Evolutionary conservation across 768 basidiomycete species (phyloP), one percentile per base, ranked within the genome.

Genomic region (Russula compacta): DNA sequence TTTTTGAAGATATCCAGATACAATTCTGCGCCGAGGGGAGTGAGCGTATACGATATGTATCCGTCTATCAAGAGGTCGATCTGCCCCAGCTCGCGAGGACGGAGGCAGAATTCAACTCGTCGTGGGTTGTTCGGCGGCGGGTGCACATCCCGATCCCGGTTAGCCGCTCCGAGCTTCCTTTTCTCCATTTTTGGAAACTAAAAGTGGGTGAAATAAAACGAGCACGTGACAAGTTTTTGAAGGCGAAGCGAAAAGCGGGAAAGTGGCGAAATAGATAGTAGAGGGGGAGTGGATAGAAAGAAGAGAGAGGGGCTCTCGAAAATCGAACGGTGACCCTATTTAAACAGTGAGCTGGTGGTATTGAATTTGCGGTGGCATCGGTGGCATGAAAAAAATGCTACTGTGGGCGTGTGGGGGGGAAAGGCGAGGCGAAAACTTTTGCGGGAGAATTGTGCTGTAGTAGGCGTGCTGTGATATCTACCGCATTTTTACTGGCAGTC

Each of bases 61-160:
- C 60, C 44, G 15, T 58, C 57, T 19, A 61, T 15, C 49, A 61
- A 6, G 29, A 61, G 36, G 44, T 58, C 50, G 19, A 51, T 56
- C 56, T 52, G 35, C 6, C 12, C 42, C 33, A 6, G 40, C 19
- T 21, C 24, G n/a, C 4, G 10, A 60, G 14, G n/a, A n/a, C 24
- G 1, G 24, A 29, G 24, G 24, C 24, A 29, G 24, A 29, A 29
- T 29, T 29, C 24, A 29, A 3, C 24, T 3, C 24, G 24, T 3
- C 24, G 24, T 29, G 24, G 24, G 24, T 29, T 29, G 24, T 29
- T 29, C 24, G 24, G 24, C 24, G 3, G 24, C 24, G 24, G 24
- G 24, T 3, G 24, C 24, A 29, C 24, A 3, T 29, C 24, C 24
- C 24, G 24, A 29, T 29, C 24, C 24, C 24, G 24, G n/a, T 32